Evolutionary conservation across 768 basidiomycete genomes (phyloP).

Genomic region (Cyclocybe aegerita): DNA sequence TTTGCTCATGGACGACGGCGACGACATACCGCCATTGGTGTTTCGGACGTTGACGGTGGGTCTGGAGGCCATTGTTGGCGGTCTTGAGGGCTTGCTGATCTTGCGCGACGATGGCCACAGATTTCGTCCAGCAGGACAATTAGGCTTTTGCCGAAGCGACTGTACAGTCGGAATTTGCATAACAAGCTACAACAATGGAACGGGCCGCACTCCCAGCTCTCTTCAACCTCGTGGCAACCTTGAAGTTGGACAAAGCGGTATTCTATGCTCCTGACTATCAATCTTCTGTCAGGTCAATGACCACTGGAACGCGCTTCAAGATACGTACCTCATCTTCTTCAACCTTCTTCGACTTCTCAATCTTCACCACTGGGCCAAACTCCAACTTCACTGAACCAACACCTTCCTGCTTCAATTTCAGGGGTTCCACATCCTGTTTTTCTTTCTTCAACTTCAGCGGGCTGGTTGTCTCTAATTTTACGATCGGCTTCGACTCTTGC

Average conservation of each 20-base stretch:
- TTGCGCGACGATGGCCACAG: conserved; percentile 15
- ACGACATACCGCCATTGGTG: conserved; percentile 63
- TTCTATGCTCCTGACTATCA: no score
- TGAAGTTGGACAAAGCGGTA: not conserved
- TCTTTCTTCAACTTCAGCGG: no score
- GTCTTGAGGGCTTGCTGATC: conserved; percentile 44
- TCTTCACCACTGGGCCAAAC: no score
- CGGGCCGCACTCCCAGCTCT: not conserved
- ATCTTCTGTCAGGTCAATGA: no score
- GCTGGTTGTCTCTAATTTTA: no score
- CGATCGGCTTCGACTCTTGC: no score
- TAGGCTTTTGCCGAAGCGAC: conserved; percentile 44
- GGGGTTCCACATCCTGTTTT: no score
- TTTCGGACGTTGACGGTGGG: conserved; percentile 88
- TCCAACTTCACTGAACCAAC: no score
- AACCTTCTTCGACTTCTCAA: no score
- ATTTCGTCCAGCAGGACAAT: conserved; percentile 21
- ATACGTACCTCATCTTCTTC: no score
- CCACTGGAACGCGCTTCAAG: no score
- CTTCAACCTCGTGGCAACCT: not conserved
- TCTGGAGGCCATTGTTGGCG: conserved; percentile 80
- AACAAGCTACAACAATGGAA: conserved; percentile 11
- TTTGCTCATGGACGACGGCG: not conserved
- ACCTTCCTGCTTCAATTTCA: no score
- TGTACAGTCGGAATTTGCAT: conserved; percentile 29